Evolutionary conservation across 2,329 filamentous ascomycete species (phyloP), one percentile per base, ranked within the genome.

Genomic region (Orbilia ellipsospora): DNA sequence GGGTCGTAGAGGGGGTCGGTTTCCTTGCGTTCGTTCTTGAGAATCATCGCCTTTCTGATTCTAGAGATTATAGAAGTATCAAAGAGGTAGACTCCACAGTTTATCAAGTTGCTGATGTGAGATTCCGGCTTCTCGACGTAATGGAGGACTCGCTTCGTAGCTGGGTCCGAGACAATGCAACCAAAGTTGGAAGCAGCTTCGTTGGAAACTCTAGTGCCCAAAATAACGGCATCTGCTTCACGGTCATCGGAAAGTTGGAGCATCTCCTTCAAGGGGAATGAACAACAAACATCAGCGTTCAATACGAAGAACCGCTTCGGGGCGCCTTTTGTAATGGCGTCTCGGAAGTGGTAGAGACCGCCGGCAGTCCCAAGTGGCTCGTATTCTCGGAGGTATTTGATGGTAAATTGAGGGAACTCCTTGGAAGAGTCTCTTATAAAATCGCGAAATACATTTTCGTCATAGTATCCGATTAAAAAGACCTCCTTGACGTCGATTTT

Each of bases 121-220:
- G 92, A 93, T 84, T 99, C 94, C 78, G 95, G 95, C 86, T 98
- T 98, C 88, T 98, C 95, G 82, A 99, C 95, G 84, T 99, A 98
- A 85, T 99, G 95, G 75, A 98, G 90, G 54, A 99, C 95, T 79
- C 94, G 93, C 82, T 94, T 94, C 78, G 92, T 96, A 84, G 97
- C 93, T 51, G 91, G 86, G 83, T 99, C 95, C 67, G 92, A 95
- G 69, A 98, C 95, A 81, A 98, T 96, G 87, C 95, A 99, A 77
- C 95, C 95, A 82, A 98, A 99, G 86, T 98, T 98, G 80, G 88
- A 91, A 36, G 95, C 94, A 18, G 94, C 92, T 69, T 98, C 94
- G 81, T 96, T 92, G 81, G 89, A 90, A 72, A 98, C 93, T 66
- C 93, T 88, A 48, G 95, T 99, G 64, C 95, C 95, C 78, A 99